Conservation (phyloP, 352 stramenopile species). For the Phytopythium aichiense region DNA sequence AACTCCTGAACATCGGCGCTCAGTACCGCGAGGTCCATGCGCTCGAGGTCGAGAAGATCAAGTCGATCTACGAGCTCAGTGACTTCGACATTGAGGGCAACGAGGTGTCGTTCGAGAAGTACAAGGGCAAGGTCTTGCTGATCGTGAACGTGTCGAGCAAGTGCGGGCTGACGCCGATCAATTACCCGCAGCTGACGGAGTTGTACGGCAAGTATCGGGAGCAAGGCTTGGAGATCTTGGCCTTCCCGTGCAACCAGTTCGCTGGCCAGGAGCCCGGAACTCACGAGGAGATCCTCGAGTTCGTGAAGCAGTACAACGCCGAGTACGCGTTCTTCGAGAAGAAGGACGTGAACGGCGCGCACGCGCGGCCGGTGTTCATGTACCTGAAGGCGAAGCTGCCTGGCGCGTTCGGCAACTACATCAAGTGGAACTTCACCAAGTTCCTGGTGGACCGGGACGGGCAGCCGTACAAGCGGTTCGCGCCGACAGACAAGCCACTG, state of each 20-base stretch:
- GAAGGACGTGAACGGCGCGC: slow-evolving; percentile 74
- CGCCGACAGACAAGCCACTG: slow-evolving; percentile 10
- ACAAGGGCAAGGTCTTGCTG: slow-evolving; percentile 54
- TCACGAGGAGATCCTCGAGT: slow-evolving; percentile 73
- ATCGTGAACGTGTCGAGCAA: slow-evolving; percentile 81
- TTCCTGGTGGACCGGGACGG: slow-evolving; percentile 89
- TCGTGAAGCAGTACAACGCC: slow-evolving; percentile 47
- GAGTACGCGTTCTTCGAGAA: slow-evolving; percentile 51
- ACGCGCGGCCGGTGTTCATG: slow-evolving; percentile 69
- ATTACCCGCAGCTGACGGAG: slow-evolving; percentile 82
- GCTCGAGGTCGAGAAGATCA: slow-evolving; percentile 26
- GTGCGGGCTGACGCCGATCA: slow-evolving; percentile 76
- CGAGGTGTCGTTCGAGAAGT: slow-evolving; percentile 57
- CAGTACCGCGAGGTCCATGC: slow-evolving; percentile 48
- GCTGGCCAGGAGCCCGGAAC: slow-evolving; percentile 20
- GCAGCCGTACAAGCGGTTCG: slow-evolving; percentile 34
- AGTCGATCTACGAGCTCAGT: slow-evolving; percentile 74
- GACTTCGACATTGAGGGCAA: slow-evolving; percentile 64
- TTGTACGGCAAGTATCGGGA: slow-evolving; percentile 60
- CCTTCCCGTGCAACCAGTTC: slow-evolving; percentile 89
- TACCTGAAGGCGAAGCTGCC: slow-evolving; percentile 77
- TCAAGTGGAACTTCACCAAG: slow-evolving; percentile 90
- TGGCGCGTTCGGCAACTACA: slow-evolving; percentile 55
- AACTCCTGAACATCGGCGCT: slow-evolving; percentile 42
- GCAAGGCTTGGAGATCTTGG: slow-evolving; percentile 55